phyloP scores from a whole-genome alignment of 2,329 filamentous ascomycete species.

The Coniochaeta prunicola region DNA sequence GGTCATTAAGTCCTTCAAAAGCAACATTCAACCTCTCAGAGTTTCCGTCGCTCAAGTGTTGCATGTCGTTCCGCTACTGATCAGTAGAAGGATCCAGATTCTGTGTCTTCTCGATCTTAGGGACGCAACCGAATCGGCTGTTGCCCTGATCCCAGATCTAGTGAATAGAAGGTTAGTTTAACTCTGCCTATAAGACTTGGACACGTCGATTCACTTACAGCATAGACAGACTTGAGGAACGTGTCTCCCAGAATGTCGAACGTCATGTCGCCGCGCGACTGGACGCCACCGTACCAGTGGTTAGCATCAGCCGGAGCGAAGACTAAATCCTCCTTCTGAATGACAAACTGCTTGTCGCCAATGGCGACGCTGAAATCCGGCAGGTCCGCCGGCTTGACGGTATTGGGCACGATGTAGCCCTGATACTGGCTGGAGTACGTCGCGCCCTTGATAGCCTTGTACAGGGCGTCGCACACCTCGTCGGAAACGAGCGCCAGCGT shows the following conservation, averaged over 20 bases:
- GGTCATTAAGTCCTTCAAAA: background rate
- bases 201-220: conserved; percentile 31
- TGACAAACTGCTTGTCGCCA: conserved; percentile 49
- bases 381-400: conserved; percentile 41
- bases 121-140: conserved; percentile 50
- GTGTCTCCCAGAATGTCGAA: conserved; percentile 60
- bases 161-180: conserved; percentile 6
- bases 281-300: conserved; percentile 57
- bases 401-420: conserved; percentile 57
- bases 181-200: background rate
- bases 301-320: conserved; percentile 49
- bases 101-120: conserved; percentile 37
- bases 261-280: conserved; percentile 49
- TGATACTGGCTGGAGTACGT: conserved; percentile 48
- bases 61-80: background rate
- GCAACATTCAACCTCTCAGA: background rate
- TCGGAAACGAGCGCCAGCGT: conserved; percentile 61
- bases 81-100: conserved; percentile 16
- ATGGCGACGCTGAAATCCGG: conserved; percentile 58
- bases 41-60: background rate
- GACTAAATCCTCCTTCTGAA: conserved; percentile 56
- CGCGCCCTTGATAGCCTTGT: conserved; percentile 55
- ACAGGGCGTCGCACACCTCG: conserved; percentile 51
- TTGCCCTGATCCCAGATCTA: conserved; percentile 58
- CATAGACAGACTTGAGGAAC: conserved; percentile 59